phyloP scores from a whole-genome alignment of 2,329 filamentous ascomycete species.

The Parastagonospora nodorum region DNA sequence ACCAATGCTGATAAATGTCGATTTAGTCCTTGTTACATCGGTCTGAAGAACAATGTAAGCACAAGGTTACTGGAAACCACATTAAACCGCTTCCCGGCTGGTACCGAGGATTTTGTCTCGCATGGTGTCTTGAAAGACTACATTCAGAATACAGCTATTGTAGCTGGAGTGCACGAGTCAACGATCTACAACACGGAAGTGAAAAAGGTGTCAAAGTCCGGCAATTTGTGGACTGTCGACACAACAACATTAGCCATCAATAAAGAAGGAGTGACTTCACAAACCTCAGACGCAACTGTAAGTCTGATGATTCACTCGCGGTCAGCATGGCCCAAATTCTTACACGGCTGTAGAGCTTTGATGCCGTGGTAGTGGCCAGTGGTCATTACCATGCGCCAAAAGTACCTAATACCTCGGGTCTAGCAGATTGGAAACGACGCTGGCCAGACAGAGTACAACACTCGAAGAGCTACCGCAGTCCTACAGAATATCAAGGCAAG shows the following conservation, averaged over 20 bases:
- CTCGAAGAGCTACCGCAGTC: slow-evolving; percentile 57
- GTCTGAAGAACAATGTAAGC: slow-evolving; percentile 60
- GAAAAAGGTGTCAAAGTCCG: slow-evolving; percentile 55
- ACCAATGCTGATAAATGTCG: slow-evolving; percentile 3
- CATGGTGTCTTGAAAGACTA: slow-evolving; percentile 64
- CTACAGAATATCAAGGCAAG: slow-evolving; percentile 58
- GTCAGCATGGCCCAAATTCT: background rate
- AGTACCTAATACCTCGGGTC: slow-evolving; percentile 56
- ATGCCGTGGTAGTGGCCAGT: slow-evolving; percentile 59
- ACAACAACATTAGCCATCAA: slow-evolving; percentile 51
- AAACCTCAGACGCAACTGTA: background rate
- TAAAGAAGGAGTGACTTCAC: slow-evolving; percentile 1
- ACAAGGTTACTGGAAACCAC: slow-evolving; percentile 57
- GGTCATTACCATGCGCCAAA: slow-evolving; percentile 60
- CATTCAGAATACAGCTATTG: slow-evolving; percentile 62
- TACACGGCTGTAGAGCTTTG: slow-evolving; percentile 46
- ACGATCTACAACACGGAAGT: slow-evolving; percentile 66
- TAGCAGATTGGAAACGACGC: slow-evolving; percentile 52
- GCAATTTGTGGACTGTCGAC: slow-evolving; percentile 57
- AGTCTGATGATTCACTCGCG: background rate
- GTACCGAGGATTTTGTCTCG: slow-evolving; percentile 63
- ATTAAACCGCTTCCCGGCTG: slow-evolving; percentile 61
- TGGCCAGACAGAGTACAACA: slow-evolving; percentile 56
- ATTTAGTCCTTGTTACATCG: slow-evolving; percentile 57
- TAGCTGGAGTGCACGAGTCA: slow-evolving; percentile 55